A percentile compares a stretch with the other conserved stretches of the same genome.
Evolutionary conservation across 2,329 filamentous ascomycete species (phyloP).

Genomic region (Phyllosticta citrichinensis): DNA sequence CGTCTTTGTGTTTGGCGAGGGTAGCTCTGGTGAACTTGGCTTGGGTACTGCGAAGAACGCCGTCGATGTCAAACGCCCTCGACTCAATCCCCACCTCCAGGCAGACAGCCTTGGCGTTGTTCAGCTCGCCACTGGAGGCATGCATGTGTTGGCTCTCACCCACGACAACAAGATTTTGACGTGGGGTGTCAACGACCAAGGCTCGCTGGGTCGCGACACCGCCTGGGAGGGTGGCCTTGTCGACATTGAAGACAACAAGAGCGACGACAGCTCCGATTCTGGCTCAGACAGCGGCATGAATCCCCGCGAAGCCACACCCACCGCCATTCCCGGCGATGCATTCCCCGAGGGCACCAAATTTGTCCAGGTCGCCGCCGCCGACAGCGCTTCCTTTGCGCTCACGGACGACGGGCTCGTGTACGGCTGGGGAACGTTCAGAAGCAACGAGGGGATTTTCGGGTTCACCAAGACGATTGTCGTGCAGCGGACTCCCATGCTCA

Average conservation of each 20-base stretch:
- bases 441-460: conserved; percentile 56
- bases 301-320: conserved; percentile 60
- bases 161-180: conserved; percentile 72
- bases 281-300: conserved; percentile 55
- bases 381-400: conserved; percentile 66
- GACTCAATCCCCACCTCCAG: conserved; percentile 52
- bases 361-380: conserved; percentile 58
- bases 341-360: conserved; percentile 55
- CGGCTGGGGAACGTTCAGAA: conserved; percentile 76
- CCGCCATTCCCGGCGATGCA: conserved; percentile 42
- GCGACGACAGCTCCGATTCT: conserved; percentile 39
- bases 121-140: conserved; percentile 66
- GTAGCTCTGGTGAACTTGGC: conserved; percentile 71
- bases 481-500: conserved; percentile 38
- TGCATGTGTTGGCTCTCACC: conserved; percentile 71
- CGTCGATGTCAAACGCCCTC: conserved; percentile 66
- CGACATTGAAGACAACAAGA: conserved; percentile 43
- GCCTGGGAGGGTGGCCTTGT: conserved; percentile 53
- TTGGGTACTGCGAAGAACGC: conserved; percentile 57
- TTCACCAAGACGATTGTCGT: conserved; percentile 41
- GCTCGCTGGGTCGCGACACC: conserved; percentile 67
- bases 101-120: conserved; percentile 55
- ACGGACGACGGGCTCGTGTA: conserved; percentile 68
- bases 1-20: conserved; percentile 73
- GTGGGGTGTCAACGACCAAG: conserved; percentile 83